Conservation (phyloP, 208 protist species). For the Trypanosoma scelopori region DNA sequence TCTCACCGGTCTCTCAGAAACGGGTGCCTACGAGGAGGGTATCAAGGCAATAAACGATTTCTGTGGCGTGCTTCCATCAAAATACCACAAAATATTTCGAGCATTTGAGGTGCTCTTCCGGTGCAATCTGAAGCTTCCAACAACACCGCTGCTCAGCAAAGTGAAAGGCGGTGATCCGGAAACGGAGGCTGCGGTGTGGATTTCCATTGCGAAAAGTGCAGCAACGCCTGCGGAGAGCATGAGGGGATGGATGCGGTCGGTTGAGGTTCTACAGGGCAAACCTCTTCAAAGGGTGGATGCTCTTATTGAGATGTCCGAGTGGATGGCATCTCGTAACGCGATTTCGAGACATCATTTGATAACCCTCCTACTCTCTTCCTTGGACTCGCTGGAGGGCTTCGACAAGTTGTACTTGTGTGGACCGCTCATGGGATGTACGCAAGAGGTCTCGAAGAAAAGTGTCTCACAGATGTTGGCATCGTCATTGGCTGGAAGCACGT, state of each 20-base stretch:
- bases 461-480: slow-evolving; percentile 10
- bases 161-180: slow-evolving; percentile 56
- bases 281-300: slow-evolving; percentile 43
- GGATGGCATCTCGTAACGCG: slow-evolving; percentile 23
- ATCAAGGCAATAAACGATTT: slow-evolving; percentile 47
- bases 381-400: slow-evolving; percentile 36
- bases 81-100: slow-evolving; percentile 50
- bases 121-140: slow-evolving; percentile 42
- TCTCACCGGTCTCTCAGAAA: slow-evolving; percentile 25
- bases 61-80: slow-evolving; percentile 47
- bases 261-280: slow-evolving; percentile 37
- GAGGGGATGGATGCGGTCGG: slow-evolving; percentile 47
- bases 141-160: slow-evolving; percentile 32
- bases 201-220: slow-evolving; percentile 49
- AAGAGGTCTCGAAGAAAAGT: not conserved
- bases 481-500: slow-evolving; percentile 16
- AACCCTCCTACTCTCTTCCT: slow-evolving; percentile 32
- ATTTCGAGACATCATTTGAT: slow-evolving; percentile 28
- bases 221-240: slow-evolving; percentile 25
- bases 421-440: not conserved
- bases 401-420: not conserved
- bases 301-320: slow-evolving; percentile 42
- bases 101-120: slow-evolving; percentile 58
- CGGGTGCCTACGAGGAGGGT: slow-evolving; percentile 37
- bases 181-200: slow-evolving; percentile 64